These are phyloP conservation scores for Xylaria palmicola DNA, from an alignment of 495 filamentous ascomycete genomes.

Conservation along the genomic window DNA sequence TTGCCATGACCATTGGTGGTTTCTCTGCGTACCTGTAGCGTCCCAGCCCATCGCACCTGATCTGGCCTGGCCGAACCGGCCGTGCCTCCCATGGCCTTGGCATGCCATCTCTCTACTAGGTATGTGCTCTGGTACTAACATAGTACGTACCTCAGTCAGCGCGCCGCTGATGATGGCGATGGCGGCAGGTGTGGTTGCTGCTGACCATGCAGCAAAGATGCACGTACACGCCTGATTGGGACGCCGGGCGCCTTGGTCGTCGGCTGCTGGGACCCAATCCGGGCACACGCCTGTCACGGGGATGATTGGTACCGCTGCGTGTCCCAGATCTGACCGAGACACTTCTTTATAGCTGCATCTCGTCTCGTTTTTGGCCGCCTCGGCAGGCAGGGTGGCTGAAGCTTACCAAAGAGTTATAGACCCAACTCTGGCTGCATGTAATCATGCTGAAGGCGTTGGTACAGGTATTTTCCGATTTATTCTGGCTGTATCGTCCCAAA, in stretches of 20 bases:
- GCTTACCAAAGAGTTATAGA: conserved; percentile 7
- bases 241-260: neutral
- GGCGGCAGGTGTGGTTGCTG: conserved; percentile 2
- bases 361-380: conserved; percentile 6
- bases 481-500: neutral
- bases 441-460: neutral
- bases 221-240: conserved; percentile 9
- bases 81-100: neutral
- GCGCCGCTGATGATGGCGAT: conserved; percentile 12
- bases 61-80: no score
- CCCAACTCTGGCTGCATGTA: conserved; percentile 2
- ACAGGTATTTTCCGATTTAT: no score
- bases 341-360: conserved; percentile 6
- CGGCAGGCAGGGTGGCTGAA: conserved; percentile 5
- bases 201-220: conserved; percentile 14
- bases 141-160: conserved; percentile 14
- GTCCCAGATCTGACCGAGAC: conserved; percentile 38
- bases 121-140: neutral
- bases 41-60: conserved; percentile 4
- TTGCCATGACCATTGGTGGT: no score
- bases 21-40: neutral
- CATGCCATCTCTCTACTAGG: no score
- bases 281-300: conserved; percentile 10
- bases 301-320: conserved; percentile 2
- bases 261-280: conserved; percentile 12